phyloP scores from a whole-genome alignment of 2,329 filamentous ascomycete species.

The Diaporthe humulicola region DNA sequence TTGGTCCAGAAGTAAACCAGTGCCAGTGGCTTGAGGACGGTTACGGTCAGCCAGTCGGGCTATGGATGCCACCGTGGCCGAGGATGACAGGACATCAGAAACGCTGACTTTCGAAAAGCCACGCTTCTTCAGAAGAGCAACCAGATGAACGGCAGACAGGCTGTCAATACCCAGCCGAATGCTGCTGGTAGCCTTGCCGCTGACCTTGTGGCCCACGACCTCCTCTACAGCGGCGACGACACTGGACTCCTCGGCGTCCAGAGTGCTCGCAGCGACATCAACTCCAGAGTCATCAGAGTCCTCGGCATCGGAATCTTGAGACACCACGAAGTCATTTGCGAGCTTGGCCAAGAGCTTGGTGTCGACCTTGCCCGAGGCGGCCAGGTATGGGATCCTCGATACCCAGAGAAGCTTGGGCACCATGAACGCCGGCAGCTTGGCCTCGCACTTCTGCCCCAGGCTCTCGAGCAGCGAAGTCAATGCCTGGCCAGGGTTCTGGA shows the following conservation, averaged over 20 bases:
- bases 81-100: constrained; percentile 48
- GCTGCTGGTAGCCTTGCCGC: constrained; percentile 40
- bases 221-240: constrained; percentile 39
- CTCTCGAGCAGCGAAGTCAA: constrained; percentile 21
- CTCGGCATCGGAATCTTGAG: constrained; percentile 17
- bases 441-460: constrained; percentile 37
- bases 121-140: constrained; percentile 49
- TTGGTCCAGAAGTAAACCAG: background rate
- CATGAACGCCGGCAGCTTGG: constrained; percentile 42
- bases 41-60: constrained; percentile 48
- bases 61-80: constrained; percentile 47
- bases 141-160: constrained; percentile 52
- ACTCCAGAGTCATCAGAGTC: constrained; percentile 25
- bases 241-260: constrained; percentile 25
- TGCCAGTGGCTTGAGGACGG: background rate
- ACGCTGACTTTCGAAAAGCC: constrained; percentile 50
- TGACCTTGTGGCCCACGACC: constrained; percentile 33
- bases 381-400: constrained; percentile 41
- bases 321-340: constrained; percentile 9
- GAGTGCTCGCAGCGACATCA: constrained; percentile 25
- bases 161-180: constrained; percentile 55
- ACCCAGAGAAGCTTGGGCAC: constrained; percentile 43
- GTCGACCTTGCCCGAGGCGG: constrained; percentile 43
- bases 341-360: constrained; percentile 36
- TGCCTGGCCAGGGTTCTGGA: constrained; percentile 17